Evolutionary conservation across 805 yeast genomes (phyloP).

Genomic region (Myxozyma nipponensis): DNA sequence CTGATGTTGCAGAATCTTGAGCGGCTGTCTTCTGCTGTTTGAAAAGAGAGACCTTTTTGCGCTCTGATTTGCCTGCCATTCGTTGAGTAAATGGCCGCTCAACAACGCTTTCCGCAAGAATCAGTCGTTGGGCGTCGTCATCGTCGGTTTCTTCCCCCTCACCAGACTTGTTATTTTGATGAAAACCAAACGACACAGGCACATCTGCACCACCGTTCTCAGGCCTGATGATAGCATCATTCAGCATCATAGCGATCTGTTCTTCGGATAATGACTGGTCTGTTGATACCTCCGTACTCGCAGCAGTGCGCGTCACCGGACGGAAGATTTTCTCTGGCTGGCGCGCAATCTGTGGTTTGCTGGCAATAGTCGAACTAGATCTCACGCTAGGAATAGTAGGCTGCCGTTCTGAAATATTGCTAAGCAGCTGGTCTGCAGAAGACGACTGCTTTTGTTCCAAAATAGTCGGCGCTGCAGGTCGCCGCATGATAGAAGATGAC

Average conservation of each 20-base stretch:
- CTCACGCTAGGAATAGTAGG: no score
- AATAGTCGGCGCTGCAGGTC: no score
- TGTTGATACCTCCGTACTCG: background rate
- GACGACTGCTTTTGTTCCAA: no score
- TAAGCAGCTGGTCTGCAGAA: no score
- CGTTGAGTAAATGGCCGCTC: constrained; percentile 16
- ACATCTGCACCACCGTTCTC: background rate
- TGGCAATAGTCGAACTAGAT: no score
- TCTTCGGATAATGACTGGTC: background rate
- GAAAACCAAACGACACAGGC: background rate
- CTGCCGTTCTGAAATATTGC: no score
- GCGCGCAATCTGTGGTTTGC: background rate
- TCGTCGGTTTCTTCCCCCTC: constrained; percentile 7
- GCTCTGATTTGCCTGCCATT: background rate
- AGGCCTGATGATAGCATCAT: constrained; percentile 5
- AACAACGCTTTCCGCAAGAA: constrained; percentile 18
- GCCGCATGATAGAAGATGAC: no score
- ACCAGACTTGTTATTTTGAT: background rate
- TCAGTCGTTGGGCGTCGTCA: constrained; percentile 4
- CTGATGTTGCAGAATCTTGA: background rate
- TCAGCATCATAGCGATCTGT: constrained; percentile 7
- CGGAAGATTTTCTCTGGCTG: background rate
- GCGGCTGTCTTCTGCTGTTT: background rate
- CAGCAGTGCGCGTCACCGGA: background rate
- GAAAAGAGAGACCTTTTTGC: constrained; percentile 7